Evolutionary conservation across 768 basidiomycete genomes (phyloP), one percentile per base, ranked within the genome.

Genomic region (Brasilioporus rufonigricans): DNA sequence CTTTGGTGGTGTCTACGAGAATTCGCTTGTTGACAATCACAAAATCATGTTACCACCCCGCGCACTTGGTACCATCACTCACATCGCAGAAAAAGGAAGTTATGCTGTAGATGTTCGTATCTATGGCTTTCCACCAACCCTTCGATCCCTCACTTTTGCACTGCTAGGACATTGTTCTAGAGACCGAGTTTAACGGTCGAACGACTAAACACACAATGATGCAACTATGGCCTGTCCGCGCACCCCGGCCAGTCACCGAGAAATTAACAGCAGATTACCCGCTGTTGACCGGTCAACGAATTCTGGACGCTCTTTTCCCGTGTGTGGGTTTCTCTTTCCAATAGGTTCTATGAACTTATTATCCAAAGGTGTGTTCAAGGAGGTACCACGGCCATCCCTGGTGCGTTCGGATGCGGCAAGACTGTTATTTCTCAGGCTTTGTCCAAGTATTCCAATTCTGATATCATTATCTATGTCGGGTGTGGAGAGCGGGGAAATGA

Each of bases 401-500:
- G 97, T 61, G 97, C 97, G 62, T 99, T 99, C 73, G 97, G 97
- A 66, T 98, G 95, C 66, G 93, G 93, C 65, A 97, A 97, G 79
- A 98, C 96, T 27, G 97, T 99, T 65, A 99, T 99, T 66, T 98
- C 94, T 26, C 91, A 98, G 76, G 96, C 96, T 19, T 77, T 98
- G 61, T 98, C 96, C 55, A 99, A 99, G 72, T 99, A 85, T 75
- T 99, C 97, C 26, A 99, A 99, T 78, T 97, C 94, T 62, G 96
- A 98, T 71, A 98, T 98, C 65, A 98, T 99, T 69, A 85, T 99
- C 62, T 99, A 99, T 68, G 97, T 99, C 63, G 97, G 97, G 24
- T 98, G 97, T 69, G 97, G 96, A 58, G 97, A 99, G 74, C 92
- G 97, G 62, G 96, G 96, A 66, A 98, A 98, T 67, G 93, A 97